Evolutionary conservation across 2,329 filamentous ascomycete species (phyloP).

Genomic region (Aureobasidium zeae): DNA sequence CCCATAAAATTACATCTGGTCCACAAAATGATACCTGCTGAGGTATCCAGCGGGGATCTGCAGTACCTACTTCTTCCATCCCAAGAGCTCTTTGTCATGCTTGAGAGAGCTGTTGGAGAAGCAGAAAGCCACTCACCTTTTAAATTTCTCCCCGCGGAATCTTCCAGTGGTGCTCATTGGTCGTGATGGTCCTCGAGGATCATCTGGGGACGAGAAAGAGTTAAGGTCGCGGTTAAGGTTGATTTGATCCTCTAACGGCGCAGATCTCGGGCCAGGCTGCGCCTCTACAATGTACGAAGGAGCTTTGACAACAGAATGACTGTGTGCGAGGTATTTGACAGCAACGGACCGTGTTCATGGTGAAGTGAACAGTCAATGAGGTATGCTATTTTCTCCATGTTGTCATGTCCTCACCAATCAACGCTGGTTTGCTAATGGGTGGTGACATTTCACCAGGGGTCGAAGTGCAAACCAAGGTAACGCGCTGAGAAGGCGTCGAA

Average conservation of each 20-base stretch:
- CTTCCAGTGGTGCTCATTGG: neutral
- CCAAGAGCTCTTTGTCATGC: constrained; percentile 3
- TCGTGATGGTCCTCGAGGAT: neutral
- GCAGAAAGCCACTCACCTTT: constrained; percentile 1
- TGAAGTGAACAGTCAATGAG: no score
- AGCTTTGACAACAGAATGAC: no score
- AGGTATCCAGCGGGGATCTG: neutral
- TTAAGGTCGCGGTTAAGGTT: constrained; percentile 14
- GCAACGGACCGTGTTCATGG: no score
- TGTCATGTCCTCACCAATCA: no score
- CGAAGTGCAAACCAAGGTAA: no score
- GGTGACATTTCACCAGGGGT: no score
- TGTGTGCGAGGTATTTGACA: no score
- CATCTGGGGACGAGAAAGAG: neutral
- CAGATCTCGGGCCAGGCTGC: no score
- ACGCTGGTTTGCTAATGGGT: no score
- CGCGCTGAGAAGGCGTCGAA: no score
- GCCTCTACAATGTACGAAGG: no score
- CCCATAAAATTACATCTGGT: neutral
- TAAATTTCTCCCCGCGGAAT: neutral
- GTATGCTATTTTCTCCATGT: no score
- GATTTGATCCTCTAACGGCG: constrained; percentile 3
- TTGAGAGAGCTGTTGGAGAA: neutral
- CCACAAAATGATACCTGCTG: neutral
- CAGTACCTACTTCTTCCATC: neutral